Conservation (phyloP, 345 rosid species). For the Citrus sp. region DNA sequence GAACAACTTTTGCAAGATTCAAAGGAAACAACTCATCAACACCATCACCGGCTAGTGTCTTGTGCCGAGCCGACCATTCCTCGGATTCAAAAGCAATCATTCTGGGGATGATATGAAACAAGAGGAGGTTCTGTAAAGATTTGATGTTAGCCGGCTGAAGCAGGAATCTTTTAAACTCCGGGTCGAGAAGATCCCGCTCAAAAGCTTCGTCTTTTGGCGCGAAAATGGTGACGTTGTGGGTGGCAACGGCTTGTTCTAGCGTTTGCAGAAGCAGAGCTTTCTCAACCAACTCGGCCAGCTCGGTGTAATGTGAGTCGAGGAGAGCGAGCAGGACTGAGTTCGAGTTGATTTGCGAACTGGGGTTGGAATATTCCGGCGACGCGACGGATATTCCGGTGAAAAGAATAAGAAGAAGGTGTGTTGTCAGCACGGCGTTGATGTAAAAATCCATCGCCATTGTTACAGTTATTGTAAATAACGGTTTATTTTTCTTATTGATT, state of each 20-base stretch:
- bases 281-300: slow-evolving; percentile 50
- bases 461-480: neutral
- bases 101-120: slow-evolving; percentile 38
- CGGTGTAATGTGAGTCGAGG: slow-evolving; percentile 58
- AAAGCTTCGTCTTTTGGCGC: slow-evolving; percentile 50
- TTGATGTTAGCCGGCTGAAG: slow-evolving; percentile 49
- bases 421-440: slow-evolving; percentile 1
- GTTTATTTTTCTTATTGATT: neutral
- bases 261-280: slow-evolving; percentile 52
- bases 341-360: slow-evolving; percentile 37
- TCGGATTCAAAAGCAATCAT: slow-evolving; percentile 25
- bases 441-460: slow-evolving; percentile 15
- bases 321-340: slow-evolving; percentile 58
- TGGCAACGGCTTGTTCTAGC: slow-evolving; percentile 42
- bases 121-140: slow-evolving; percentile 42
- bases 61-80: slow-evolving; percentile 22
- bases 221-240: slow-evolving; percentile 53
- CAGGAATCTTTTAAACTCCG: slow-evolving; percentile 54
- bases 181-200: slow-evolving; percentile 42
- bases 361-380: slow-evolving; percentile 18
- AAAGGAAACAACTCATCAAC: slow-evolving; percentile 14
- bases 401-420: neutral
- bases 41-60: slow-evolving; percentile 24
- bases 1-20: slow-evolving; percentile 31
- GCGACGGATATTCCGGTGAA: slow-evolving; percentile 13